Conservation (phyloP, 352 stramenopile genomes). For the Blastocystis sp. region DNA sequence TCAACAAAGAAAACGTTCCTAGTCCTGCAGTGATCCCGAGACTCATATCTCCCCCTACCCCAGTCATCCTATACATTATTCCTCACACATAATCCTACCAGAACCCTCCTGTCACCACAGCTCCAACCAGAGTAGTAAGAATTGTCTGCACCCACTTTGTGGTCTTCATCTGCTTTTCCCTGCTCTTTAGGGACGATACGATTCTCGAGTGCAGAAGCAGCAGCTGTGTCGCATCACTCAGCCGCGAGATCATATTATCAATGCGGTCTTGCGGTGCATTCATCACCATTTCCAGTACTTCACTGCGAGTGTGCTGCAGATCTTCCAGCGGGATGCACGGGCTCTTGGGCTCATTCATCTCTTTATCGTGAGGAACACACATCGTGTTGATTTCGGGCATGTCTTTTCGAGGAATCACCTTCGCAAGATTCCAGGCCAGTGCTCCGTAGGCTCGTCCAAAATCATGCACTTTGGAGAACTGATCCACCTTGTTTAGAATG, state of each 20-base stretch:
- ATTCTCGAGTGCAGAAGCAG: constrained; percentile 87
- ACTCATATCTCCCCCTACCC: not conserved
- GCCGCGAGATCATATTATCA: constrained; percentile 98
- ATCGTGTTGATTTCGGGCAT: constrained; percentile 98
- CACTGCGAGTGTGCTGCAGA: constrained; percentile 87
- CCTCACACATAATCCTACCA: constrained; percentile 11
- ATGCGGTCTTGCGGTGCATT: constrained; percentile 90
- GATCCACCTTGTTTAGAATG: constrained; percentile 98
- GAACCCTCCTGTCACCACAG: constrained; percentile 2
- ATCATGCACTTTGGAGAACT: constrained; percentile 96
- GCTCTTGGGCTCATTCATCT: constrained; percentile 67
- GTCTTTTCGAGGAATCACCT: constrained; percentile 97
- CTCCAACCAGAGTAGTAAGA: constrained; percentile 8
- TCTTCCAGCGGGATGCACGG: constrained; percentile 75
- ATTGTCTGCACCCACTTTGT: not conserved
- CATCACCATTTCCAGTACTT: constrained; percentile 93
- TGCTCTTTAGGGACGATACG: constrained; percentile 60
- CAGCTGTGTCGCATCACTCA: constrained; percentile 76
- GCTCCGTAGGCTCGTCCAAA: constrained; percentile 96
- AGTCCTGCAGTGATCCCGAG: constrained; percentile 64
- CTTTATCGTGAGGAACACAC: constrained; percentile 85
- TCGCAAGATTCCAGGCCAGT: constrained; percentile 93
- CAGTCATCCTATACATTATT: constrained; percentile 12
- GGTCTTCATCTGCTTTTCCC: not conserved
- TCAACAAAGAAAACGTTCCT: constrained; percentile 71